A percentile compares a stretch with the other conserved stretches of the same genome.
Conservation (phyloP, 306 rosid species). For the Lathyrus aphaca region DNA sequence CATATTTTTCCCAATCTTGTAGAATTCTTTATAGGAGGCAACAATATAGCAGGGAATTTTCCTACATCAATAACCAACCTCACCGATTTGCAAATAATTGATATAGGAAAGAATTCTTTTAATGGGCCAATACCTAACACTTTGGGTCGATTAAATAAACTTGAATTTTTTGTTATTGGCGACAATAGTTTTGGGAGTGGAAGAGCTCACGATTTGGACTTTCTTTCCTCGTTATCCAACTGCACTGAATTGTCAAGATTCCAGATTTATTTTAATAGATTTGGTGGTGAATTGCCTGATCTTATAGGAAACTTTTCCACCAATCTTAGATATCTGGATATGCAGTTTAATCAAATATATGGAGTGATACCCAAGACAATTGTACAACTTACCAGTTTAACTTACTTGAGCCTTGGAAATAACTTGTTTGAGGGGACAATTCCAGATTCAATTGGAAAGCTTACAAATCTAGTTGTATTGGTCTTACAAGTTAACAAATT, state of each 20-base stretch:
- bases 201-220: constrained; percentile 30
- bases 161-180: accelerated
- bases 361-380: constrained; percentile 37
- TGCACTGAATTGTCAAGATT: constrained; percentile 8
- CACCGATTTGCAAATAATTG: neutral
- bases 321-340: neutral
- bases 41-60: constrained; percentile 26
- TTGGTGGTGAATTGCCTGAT: constrained; percentile 37
- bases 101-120: neutral
- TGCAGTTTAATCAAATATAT: constrained; percentile 21
- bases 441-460: constrained; percentile 41
- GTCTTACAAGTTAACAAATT: neutral
- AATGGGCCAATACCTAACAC: constrained; percentile 30
- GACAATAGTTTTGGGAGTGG: constrained; percentile 25
- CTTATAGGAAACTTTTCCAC: constrained; percentile 23
- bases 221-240: constrained; percentile 38
- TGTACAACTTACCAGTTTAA: constrained; percentile 30
- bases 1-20: constrained; percentile 32
- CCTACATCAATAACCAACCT: constrained; percentile 35
- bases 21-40: accelerated
- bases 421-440: constrained; percentile 36
- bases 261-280: neutral
- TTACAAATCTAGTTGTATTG: constrained; percentile 11
- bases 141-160: constrained; percentile 31
- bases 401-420: neutral